A percentile compares a stretch with the other conserved stretches of the same genome.
phyloP scores from a whole-genome alignment of 345 rosid genomes.

The Acer negundo region DNA sequence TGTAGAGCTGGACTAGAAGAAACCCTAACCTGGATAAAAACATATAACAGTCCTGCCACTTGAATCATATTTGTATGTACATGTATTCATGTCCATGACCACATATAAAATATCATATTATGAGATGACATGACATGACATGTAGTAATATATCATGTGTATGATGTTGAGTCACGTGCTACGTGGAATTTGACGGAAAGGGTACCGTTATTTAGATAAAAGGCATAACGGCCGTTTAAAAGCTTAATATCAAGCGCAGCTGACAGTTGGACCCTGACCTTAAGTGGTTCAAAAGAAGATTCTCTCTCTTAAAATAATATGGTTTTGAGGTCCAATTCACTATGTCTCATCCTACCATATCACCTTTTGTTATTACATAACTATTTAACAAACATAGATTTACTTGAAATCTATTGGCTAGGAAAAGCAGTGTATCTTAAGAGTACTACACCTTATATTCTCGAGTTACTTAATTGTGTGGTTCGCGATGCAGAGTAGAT shows the following conservation, averaged over 20 bases:
- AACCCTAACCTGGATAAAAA: conserved; percentile 12
- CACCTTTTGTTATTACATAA: too few species aligned
- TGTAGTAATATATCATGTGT: conserved; percentile 8
- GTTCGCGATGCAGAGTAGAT: conserved; percentile 17
- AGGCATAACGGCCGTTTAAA: conserved; percentile 36
- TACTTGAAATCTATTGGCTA: neutral
- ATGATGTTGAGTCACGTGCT: conserved; percentile 2
- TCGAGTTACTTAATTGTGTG: neutral
- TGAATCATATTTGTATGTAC: neutral
- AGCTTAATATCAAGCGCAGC: conserved; percentile 13
- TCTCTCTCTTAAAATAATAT: conserved; percentile 17
- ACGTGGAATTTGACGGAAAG: conserved; percentile 35
- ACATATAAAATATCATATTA: neutral
- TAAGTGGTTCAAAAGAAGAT: conserved; percentile 24
- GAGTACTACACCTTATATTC: neutral
- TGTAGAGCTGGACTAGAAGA: neutral
- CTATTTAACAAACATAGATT: neutral
- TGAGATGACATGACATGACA: conserved; percentile 10
- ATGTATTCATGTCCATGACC: too few species aligned
- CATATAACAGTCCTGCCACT: neutral
- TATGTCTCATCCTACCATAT: neutral
- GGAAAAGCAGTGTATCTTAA: neutral
- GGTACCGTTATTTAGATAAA: conserved; percentile 13
- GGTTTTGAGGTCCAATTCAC: conserved; percentile 20
- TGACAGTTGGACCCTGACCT: conserved; percentile 31